Base-by-base conservation (phyloP, 2,329 filamentous ascomycete genomes). In the Stenocarpella maydis region DNA sequence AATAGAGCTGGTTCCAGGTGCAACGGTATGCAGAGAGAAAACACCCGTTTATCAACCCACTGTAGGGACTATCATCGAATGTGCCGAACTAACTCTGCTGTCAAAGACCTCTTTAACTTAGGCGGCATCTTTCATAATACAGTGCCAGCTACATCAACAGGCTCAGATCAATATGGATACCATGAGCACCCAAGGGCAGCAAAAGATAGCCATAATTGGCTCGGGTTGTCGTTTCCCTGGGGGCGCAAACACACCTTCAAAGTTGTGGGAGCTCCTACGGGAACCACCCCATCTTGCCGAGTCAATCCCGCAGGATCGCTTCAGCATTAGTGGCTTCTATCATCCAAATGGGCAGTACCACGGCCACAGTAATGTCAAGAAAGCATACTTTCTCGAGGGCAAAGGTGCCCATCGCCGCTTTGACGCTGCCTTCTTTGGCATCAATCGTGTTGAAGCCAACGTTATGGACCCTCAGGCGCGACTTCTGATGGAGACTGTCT, bases 121-220 rank as follows among this genome's bases (percentile, higher is more conserved):
- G n/a, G n/a, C n/a, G n/a, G n/a, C n/a, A n/a, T n/a, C n/a, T n/a
- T n/a, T n/a, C n/a, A n/a, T n/a, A n/a, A n/a, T n/a, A n/a, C n/a
- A n/a, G n/a, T n/a, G n/a, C n/a, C n/a, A n/a, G n/a, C n/a, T n/a
- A n/a, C n/a, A n/a, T n/a, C n/a, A n/a, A n/a, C n/a, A n/a, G n/a
- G n/a, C n/a, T n/a, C n/a, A n/a, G n/a, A n/a, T n/a, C n/a, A n/a
- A n/a, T n/a, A n/a, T n/a, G n/a, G n/a, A n/a, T n/a, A n/a, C n/a
- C n/a, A n/a, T n/a, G n/a, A n/a, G n/a, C n/a, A n/a, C n/a, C n/a
- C n/a, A n/a, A n/a, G n/a, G n/a, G n/a, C n/a, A n/a, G n/a, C n/a
- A n/a, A n/a, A n/a, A n/a, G n/a, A 82, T 83, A 67, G 82, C 81
- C 21, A 77, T 83, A 24, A 74, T 84, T 54, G 81, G 82, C 66